These are phyloP conservation scores for Beauveria sp. DNA, from an alignment of 2,329 filamentous ascomycete species.

Conservation along the genomic window DNA sequence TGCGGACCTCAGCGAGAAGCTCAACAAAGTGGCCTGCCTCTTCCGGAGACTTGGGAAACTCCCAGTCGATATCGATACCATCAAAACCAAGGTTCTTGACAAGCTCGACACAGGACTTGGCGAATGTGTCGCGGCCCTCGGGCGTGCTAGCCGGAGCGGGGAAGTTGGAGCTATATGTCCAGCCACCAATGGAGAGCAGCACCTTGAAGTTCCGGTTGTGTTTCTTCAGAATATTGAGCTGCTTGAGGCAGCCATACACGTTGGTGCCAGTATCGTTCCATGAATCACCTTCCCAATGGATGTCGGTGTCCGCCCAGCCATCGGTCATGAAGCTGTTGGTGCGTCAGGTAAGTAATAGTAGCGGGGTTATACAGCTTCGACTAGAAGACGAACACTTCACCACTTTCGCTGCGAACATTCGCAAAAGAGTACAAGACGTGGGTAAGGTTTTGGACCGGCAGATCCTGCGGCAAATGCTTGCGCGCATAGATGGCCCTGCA, in stretches of 20 bases:
- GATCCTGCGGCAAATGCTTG: constrained; percentile 76
- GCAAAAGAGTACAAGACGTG: constrained; percentile 89
- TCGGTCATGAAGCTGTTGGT: constrained; percentile 45
- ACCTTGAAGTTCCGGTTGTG: constrained; percentile 77
- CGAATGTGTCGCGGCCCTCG: constrained; percentile 63
- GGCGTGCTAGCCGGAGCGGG: constrained; percentile 63
- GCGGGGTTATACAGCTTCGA: background rate
- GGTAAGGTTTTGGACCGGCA: constrained; percentile 73
- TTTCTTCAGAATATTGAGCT: constrained; percentile 77
- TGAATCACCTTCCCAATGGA: constrained; percentile 60
- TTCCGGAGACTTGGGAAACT: constrained; percentile 48
- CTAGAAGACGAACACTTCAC: constrained; percentile 56
- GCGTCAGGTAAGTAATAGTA: background rate
- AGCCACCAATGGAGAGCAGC: constrained; percentile 81
- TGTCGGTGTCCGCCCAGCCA: constrained; percentile 62
- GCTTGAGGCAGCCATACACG: constrained; percentile 82
- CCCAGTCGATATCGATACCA: constrained; percentile 62
- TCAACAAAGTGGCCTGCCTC: constrained; percentile 53
- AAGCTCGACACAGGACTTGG: constrained; percentile 62
- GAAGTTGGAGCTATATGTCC: constrained; percentile 87
- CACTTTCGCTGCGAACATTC: constrained; percentile 70
- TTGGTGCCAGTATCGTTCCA: constrained; percentile 71
- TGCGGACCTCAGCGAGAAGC: constrained; percentile 49
- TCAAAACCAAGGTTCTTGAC: constrained; percentile 77
- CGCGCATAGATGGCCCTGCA: constrained; percentile 73